Evolutionary conservation across 179 eudicot species (phyloP), one percentile per base, ranked within the genome.

Genomic region (Heliamphora pulchella): DNA sequence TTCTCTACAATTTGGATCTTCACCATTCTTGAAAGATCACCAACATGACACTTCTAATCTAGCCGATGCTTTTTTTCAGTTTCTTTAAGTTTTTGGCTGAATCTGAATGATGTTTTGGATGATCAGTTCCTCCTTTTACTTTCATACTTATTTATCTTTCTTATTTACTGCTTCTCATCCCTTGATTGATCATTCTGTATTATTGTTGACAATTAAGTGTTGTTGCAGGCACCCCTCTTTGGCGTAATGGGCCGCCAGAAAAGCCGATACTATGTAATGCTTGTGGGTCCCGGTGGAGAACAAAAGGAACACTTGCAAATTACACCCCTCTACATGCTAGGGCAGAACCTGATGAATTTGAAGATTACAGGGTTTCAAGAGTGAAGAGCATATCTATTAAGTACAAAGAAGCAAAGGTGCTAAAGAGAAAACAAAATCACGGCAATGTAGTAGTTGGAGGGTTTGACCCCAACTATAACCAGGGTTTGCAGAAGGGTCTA

Each of bases 211-310:
- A 70, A 63, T 59, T 18, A 43, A 68, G 18, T 66, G 80, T 59
- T 74, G 61, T 72, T 78, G 78, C 87, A 96, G 99, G 93, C 89
- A 96, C 99, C 78, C 99, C 99, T 41, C 99, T 96, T 76, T 96
- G 99, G 99, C 93, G 99, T 75, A 96, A 96, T 85, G 99, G 99
- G 68, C 99, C 99, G 65, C 97, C 99, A 1, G 99, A 96, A 83
- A 96, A 96, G 95, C 99, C 99, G 59, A 87, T 96, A 44, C 89
- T 96, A 50, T 96, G 99, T 86, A 96, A 96, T 84, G 99, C 99
- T 43, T 96, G 99, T 85, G 99, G 99, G 31, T 96, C 99, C 2
- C 85, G 99, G 64, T 96, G 99, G 99, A 91, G 99, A 87, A 96
- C 99, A 15, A 96, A 96, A 84, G 99, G 99, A 83, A 86, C 97